Base-by-base conservation (phyloP, 2,329 filamentous ascomycete species). In the Sordariomycetes sp. region DNA sequence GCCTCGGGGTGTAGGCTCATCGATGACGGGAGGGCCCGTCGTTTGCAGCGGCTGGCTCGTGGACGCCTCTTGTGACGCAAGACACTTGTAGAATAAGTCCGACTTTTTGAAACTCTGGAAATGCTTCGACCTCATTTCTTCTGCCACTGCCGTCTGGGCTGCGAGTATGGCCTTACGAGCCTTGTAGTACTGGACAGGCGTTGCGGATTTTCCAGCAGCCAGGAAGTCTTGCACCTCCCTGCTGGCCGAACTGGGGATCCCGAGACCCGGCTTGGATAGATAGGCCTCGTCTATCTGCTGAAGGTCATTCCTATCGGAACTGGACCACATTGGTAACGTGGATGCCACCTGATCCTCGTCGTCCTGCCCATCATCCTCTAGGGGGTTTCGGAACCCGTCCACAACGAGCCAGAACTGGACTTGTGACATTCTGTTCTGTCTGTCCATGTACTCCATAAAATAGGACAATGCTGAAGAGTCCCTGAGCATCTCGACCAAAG, bases 361-460 rank as follows among this genome's bases (percentile, higher is more conserved):
- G 48, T 74, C 72, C 13, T 66, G 66, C 39, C 86, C 85, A 64
- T 82, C 79, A 62, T 92, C 89, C 70, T 99, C 94, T 2, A 99
- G 74, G 0, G 94, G 95, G 64, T 95, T 96, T 50, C 95, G 87
- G 64, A 97, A 90, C 0, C 94, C 92, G 71, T 99, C 94, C 6
- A 97, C 94, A 2, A 97, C 94, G 48, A 99, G 85, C 90, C 92
- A 99, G 69, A 97, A 99, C 65, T 99, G 94, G 6, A 99, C 91
- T 53, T 96, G 74, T 15, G 87, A 81, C 86, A 97, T 92, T 28
- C 92, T 76, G 17, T 81, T 79, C 67, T 91, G 87, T 50, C 94
- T 85, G 68, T 99, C 94, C 94, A 99, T 99, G 66, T 90, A 97
- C 68, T 99, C 94, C 94, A 99, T 99, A 72, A 99, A 97, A 68